Conservation (phyloP, 495 filamentous ascomycete genomes). For the Jackrogersella minutella region DNA sequence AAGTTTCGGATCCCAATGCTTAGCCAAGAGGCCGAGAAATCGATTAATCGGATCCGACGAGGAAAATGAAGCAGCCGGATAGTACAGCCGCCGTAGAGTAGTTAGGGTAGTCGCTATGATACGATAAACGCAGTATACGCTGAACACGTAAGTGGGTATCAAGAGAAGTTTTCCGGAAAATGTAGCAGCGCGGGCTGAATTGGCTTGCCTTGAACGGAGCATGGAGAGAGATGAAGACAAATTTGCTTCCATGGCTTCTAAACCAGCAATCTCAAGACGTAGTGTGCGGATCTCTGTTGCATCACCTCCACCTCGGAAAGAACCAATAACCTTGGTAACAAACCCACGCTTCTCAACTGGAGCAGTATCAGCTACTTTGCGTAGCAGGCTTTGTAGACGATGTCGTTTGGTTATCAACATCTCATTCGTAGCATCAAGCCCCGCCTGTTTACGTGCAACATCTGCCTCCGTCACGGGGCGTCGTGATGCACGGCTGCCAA, state of each 20-base stretch:
- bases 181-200: constrained; percentile 69
- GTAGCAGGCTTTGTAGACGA: constrained; percentile 70
- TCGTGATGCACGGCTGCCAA: constrained; percentile 62
- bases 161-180: constrained; percentile 65
- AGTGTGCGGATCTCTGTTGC: constrained; percentile 69
- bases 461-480: constrained; percentile 72
- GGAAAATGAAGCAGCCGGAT: constrained; percentile 63
- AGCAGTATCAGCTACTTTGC: constrained; percentile 61
- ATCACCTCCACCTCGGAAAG: constrained; percentile 67
- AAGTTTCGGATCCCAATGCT: constrained; percentile 74
- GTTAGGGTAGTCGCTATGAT: constrained; percentile 72
- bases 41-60: constrained; percentile 80
- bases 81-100: constrained; percentile 63
- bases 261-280: constrained; percentile 76
- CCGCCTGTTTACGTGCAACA: constrained; percentile 74
- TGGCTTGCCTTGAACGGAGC: constrained; percentile 65
- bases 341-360: constrained; percentile 60
- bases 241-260: constrained; percentile 75
- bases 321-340: constrained; percentile 71
- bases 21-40: constrained; percentile 74
- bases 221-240: constrained; percentile 67
- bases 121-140: constrained; percentile 78
- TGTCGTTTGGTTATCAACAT: constrained; percentile 74
- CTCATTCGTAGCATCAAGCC: constrained; percentile 76
- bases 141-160: constrained; percentile 69